Evolutionary conservation across 192 early-diverging fungal genomes (phyloP), one percentile per base, ranked within the genome.

Genomic region (Backusella liffmaniae): DNA sequence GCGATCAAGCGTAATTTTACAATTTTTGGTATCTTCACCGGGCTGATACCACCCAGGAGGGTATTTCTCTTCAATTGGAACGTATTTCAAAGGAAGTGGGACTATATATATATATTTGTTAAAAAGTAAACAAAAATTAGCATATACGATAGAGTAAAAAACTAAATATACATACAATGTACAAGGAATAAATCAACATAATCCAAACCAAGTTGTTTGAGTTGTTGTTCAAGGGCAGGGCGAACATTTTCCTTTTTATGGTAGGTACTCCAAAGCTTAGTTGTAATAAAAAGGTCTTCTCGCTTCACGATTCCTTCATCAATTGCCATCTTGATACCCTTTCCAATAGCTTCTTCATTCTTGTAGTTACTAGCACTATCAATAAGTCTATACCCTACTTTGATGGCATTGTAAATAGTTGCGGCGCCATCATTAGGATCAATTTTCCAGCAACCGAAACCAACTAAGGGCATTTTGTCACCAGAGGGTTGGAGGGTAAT

Each of bases 171-270:
- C 79, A 76, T 73, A 76, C 79, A 92, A 76, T 94, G 92, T n/a
- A 96, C 85, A 36, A 94, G 68, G 77, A 89, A 91, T 12, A 94
- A 80, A 77, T 94, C 92, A 46, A 93, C 32, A 77, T 91, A 91
- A 0, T 84, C 80, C 66, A 89, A 72, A 13, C 84, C 81, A 1
- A 92, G 76, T 16, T 90, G 83, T 66, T 79, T 74, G 26, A 92
- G 80, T 21, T 84, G 81, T 29, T 73, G 73, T 21, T 89, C 80
- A 68, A 89, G 85, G 9, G 88, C 90, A 71, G 80, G 66, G 5
- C 86, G 84, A 29, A 86, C 87, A 37, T 88, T 80, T 15, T 86
- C 79, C 76, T 81, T 80, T 46, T 72, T 75, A 65, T 92, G 89
- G 53, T 86, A 86, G 29, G 91, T 90, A 53, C 89, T 88, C 90